Evolutionary conservation across 2,329 filamentous ascomycete species (phyloP), one percentile per base, ranked within the genome.

Genomic region (Penicillium sp.): DNA sequence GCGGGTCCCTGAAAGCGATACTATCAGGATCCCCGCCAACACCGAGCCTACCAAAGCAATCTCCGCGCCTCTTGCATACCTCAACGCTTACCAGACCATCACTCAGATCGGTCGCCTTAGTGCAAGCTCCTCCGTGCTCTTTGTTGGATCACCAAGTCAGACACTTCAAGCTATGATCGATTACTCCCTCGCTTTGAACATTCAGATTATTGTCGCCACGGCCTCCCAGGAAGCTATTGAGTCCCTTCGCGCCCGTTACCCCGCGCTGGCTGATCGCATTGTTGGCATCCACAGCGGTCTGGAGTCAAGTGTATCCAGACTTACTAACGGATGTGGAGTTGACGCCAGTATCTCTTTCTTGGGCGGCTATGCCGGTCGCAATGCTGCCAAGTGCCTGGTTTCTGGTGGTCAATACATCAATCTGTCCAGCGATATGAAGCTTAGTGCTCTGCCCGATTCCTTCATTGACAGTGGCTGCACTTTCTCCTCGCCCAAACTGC

Each of bases 341-440:
- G 58, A 60, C 9, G 56, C 58, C 6, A 59, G 48, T 6, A 50
- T 60, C n/a, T 59, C 41, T 21, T 53, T 59, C 48, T 38, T 59
- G 10, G 51, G 50, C 14, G 58, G 58, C 11, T 60, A 60, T 39
- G 21, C 54, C 0, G 58, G 56, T 11, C 54, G 58, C 0, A 57
- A 53, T 45, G 56, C 58, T 9, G 58, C 58, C 2, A 59, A 24
- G 18, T 60, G 58, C 7, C 46, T 60, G 3, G 48, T 49, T 4
- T 40, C 32, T 22, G 58, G 58, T 39, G 56, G 58, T 21, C 58
- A 60, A n/a, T 60, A 59, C 40, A 60, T 60, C 39, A 60, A 59
- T 21, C 9, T 60, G 11, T 60, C 58, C 5, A 55, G 38, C 10
- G 54, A 60, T 1, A 60, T 60, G 58, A 60, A 60, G 43, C 39